phyloP scores from a whole-genome alignment of 2,329 filamentous ascomycete species.

The Elsinoe arachidis region DNA sequence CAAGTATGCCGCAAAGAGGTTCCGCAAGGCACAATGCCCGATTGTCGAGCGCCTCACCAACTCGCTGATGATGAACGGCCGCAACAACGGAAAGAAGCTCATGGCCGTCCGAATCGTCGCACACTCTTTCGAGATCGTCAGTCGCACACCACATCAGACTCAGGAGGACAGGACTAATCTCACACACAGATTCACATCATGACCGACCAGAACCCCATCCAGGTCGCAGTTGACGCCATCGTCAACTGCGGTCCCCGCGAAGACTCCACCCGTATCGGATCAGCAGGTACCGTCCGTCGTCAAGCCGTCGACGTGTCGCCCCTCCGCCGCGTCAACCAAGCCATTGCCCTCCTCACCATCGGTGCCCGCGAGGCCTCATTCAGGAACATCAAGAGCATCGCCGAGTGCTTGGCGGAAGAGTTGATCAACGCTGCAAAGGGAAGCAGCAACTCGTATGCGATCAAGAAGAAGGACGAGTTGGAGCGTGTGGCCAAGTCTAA shows the following conservation, averaged over 20 bases:
- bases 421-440: constrained; percentile 99
- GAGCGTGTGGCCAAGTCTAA: constrained; percentile 99
- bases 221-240: constrained; percentile 97
- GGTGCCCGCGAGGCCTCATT: constrained; percentile 97
- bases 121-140: constrained; percentile 98
- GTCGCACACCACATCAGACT: constrained; percentile 33
- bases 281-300: constrained; percentile 97
- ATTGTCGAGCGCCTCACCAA: constrained; percentile 99
- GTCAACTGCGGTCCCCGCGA: constrained; percentile 99
- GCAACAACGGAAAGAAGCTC: constrained; percentile 99
- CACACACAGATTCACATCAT: constrained; percentile 90
- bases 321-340: constrained; percentile 99
- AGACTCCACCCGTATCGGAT: constrained; percentile 99
- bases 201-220: constrained; percentile 99
- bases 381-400: constrained; percentile 99
- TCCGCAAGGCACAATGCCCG: constrained; percentile 99
- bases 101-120: constrained; percentile 99
- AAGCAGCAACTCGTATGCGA: constrained; percentile 99
- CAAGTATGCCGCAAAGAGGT: constrained; percentile 98
- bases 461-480: constrained; percentile 99
- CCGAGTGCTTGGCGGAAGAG: constrained; percentile 99
- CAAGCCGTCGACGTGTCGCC: constrained; percentile 99
- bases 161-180: constrained; percentile 11
- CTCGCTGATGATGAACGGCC: constrained; percentile 99
- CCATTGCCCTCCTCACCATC: constrained; percentile 96